Conservation (phyloP, 495 filamentous ascomycete species). For the Lasiosphaeris hirsuta region DNA sequence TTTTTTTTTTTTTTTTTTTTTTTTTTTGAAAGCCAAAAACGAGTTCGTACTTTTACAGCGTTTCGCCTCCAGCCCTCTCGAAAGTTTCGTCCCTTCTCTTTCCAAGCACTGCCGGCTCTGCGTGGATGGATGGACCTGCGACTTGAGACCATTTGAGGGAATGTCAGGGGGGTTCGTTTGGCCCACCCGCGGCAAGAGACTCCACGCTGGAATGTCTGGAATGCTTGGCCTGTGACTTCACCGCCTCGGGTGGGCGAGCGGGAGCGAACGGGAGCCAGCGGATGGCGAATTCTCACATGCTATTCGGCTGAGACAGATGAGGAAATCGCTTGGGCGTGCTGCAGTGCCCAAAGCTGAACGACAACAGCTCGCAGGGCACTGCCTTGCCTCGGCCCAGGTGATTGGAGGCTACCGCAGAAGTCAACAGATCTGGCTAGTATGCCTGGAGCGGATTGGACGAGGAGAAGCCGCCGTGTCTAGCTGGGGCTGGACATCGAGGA, state of each 20-base stretch:
- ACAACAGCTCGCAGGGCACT: neutral
- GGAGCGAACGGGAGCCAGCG: neutral
- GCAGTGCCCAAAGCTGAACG: conserved; percentile 13
- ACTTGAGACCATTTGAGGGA: neutral
- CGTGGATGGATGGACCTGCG: neutral
- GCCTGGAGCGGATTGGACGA: too few species aligned
- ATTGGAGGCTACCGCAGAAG: neutral
- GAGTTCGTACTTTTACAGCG: too few species aligned
- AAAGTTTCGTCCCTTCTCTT: neutral
- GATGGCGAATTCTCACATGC: conserved; percentile 20
- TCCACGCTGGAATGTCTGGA: neutral
- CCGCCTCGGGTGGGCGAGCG: conserved; percentile 7
- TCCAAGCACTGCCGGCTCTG: neutral
- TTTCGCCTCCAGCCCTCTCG: too few species aligned
- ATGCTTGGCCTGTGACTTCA: conserved; percentile 8
- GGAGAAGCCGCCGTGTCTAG: conserved; percentile 8
- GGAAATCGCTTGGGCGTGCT: conserved; percentile 2
- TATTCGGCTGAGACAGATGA: neutral
- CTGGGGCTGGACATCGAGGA: neutral
- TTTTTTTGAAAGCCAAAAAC: too few species aligned
- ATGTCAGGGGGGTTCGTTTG: neutral
- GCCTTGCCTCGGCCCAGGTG: conserved; percentile 12
- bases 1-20: too few species aligned
- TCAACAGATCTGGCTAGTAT: neutral
- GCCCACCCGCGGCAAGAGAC: conserved; percentile 3